Percentiles rank a stretch among this genome's conserved stretches.
phyloP scores from a whole-genome alignment of 2,329 filamentous ascomycete genomes.

The Botryosphaeria agaves region DNA sequence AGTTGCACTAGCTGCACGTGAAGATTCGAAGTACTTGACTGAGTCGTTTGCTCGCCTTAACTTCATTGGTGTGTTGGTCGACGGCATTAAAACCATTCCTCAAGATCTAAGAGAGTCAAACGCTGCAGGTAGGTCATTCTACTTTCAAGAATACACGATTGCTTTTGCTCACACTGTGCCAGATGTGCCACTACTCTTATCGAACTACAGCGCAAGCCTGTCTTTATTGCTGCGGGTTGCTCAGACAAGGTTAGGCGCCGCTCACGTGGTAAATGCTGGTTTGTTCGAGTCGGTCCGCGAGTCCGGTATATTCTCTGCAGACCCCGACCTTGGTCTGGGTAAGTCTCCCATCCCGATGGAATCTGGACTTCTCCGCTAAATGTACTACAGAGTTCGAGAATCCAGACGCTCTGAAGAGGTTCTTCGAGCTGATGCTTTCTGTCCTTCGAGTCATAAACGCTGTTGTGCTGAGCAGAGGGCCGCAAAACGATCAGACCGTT shows the following conservation, averaged over 20 bases:
- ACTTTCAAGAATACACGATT: neutral
- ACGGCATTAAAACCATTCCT: slow-evolving; percentile 65
- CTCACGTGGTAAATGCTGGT: slow-evolving; percentile 73
- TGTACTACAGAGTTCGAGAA: slow-evolving; percentile 42
- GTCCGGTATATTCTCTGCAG: slow-evolving; percentile 72
- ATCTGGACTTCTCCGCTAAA: neutral
- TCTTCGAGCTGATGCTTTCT: slow-evolving; percentile 68
- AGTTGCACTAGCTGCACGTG: slow-evolving; percentile 53
- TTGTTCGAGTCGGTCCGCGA: slow-evolving; percentile 67
- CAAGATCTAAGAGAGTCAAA: slow-evolving; percentile 35
- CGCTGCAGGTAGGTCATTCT: slow-evolving; percentile 9
- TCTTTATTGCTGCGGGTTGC: slow-evolving; percentile 70
- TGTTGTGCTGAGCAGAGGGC: slow-evolving; percentile 62
- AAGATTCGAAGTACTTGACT: slow-evolving; percentile 57
- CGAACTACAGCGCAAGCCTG: slow-evolving; percentile 56
- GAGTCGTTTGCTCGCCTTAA: slow-evolving; percentile 72
- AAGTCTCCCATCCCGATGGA: slow-evolving; percentile 8
- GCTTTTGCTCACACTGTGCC: slow-evolving; percentile 4
- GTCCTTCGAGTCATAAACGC: slow-evolving; percentile 69
- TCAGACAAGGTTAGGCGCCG: slow-evolving; percentile 70
- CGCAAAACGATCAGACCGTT: slow-evolving; percentile 57
- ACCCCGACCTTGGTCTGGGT: slow-evolving; percentile 79
- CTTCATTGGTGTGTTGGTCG: slow-evolving; percentile 78
- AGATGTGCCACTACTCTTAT: slow-evolving; percentile 38
- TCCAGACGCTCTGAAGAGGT: slow-evolving; percentile 53